A percentile compares a stretch with the other conserved stretches of the same genome.
phyloP scores from a whole-genome alignment of 202 grass and related monocot genomes.

The Elaeis oleifera region DNA sequence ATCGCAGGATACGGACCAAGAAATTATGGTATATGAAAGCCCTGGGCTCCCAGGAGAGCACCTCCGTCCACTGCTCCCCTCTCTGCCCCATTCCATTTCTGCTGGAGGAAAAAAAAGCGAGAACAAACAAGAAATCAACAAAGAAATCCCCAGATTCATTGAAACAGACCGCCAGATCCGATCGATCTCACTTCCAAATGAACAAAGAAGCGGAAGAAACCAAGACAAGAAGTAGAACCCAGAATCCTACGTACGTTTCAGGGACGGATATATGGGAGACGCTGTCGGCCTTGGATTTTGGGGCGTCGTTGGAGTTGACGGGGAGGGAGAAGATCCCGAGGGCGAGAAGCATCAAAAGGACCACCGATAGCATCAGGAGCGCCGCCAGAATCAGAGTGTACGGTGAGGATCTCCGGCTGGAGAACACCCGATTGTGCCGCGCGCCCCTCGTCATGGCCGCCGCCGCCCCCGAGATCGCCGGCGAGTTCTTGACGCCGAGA shows the following conservation, averaged over 20 bases:
- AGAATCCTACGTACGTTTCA: slow-evolving; percentile 34
- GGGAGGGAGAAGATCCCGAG: slow-evolving; percentile 79
- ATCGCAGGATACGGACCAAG: slow-evolving; percentile 39
- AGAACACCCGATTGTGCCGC: background rate
- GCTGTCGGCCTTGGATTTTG: slow-evolving; percentile 19
- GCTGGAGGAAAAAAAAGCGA: slow-evolving; percentile 8
- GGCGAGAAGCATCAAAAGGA: slow-evolving; percentile 69
- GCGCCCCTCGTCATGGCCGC: slow-evolving; percentile 13
- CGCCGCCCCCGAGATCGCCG: too few relatives aligned
- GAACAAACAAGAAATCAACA: slow-evolving; percentile 24
- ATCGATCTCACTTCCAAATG: background rate
- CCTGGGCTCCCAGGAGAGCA: slow-evolving; percentile 94
- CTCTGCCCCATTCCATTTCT: slow-evolving; percentile 34
- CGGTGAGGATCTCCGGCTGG: slow-evolving; percentile 21
- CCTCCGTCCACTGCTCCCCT: slow-evolving; percentile 87
- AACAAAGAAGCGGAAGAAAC: background rate
- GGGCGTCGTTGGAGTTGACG: slow-evolving; percentile 33
- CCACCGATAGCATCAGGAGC: slow-evolving; percentile 52
- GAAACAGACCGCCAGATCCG: background rate
- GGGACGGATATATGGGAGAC: slow-evolving; percentile 57
- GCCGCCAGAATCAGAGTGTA: slow-evolving; percentile 56
- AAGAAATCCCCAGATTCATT: background rate
- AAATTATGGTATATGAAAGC: slow-evolving; percentile 95
- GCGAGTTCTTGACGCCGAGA: too few relatives aligned
- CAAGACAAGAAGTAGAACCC: background rate